phyloP scores from a whole-genome alignment of 2,329 filamentous ascomycete genomes.

The Botrytis aclada region DNA sequence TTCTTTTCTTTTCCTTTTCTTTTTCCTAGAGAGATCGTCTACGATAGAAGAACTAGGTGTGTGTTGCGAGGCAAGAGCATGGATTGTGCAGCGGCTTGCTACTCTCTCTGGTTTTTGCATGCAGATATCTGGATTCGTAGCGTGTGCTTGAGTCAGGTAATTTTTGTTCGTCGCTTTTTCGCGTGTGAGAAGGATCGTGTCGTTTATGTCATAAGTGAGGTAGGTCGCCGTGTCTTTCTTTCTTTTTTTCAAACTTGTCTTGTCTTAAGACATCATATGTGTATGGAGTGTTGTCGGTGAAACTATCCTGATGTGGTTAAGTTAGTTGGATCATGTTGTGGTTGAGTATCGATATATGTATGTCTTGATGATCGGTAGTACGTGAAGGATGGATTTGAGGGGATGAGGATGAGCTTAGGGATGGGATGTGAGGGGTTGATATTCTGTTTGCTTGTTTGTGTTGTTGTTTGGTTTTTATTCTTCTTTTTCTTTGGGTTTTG shows the following conservation, averaged over 20 bases:
- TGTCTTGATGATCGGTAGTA: neutral
- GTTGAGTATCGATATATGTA: neutral
- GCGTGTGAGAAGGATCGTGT: accelerated
- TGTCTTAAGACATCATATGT: neutral
- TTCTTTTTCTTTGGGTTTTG: neutral
- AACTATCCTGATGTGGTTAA: neutral
- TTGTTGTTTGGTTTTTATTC: neutral
- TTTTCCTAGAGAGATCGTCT: neutral
- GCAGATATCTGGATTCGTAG: neutral
- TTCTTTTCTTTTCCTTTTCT: neutral
- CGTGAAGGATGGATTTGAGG: neutral
- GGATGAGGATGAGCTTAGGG: neutral
- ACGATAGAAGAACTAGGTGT: neutral
- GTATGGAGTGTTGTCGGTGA: neutral
- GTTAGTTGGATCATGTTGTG: neutral
- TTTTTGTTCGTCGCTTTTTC: neutral
- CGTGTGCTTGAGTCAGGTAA: neutral
- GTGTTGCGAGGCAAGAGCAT: neutral
- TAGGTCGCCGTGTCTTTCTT: neutral
- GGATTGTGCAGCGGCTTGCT: neutral
- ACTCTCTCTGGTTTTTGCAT: neutral
- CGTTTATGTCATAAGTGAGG: neutral
- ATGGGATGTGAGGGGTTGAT: neutral
- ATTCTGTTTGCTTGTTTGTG: neutral
- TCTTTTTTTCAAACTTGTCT: too few species aligned